These are phyloP conservation scores for Populus trichocarpa DNA, from an alignment of 441 rosid genomes.

Conservation along the genomic window DNA sequence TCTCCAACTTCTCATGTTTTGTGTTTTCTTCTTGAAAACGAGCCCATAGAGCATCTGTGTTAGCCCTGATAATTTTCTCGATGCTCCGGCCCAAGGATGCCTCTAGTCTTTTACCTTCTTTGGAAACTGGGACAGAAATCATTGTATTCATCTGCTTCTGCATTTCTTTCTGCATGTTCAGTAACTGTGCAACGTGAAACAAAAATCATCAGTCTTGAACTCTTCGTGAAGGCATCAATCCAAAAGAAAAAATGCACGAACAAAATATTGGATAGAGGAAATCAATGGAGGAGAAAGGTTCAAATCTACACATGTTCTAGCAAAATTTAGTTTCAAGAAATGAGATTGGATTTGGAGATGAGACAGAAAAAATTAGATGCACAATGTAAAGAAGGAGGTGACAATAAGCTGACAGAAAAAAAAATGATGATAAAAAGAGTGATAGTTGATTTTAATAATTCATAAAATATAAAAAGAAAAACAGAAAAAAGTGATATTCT, in stretches of 20 bases:
- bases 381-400: background rate
- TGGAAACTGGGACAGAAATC: slow-evolving; percentile 49
- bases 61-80: slow-evolving; percentile 69
- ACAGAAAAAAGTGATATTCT: background rate
- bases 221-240: slow-evolving; percentile 41
- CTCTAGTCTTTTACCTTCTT: slow-evolving; percentile 86
- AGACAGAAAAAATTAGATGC: background rate
- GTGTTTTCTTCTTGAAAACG: slow-evolving; percentile 73
- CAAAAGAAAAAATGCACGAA: slow-evolving; percentile 17
- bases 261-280: background rate
- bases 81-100: slow-evolving; percentile 61
- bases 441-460: background rate
- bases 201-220: slow-evolving; percentile 11
- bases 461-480: background rate
- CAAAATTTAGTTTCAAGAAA: background rate
- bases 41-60: slow-evolving; percentile 81
- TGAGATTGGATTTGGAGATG: background rate
- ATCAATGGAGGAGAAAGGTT: background rate
- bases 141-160: slow-evolving; percentile 66
- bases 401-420: background rate
- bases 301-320: background rate
- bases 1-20: slow-evolving; percentile 60
- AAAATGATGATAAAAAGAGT: no score
- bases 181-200: slow-evolving; percentile 39
- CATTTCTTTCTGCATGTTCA: slow-evolving; percentile 72